Base-by-base conservation (phyloP, 805 yeast species). In the Nakazawaea laoshanensis region DNA sequence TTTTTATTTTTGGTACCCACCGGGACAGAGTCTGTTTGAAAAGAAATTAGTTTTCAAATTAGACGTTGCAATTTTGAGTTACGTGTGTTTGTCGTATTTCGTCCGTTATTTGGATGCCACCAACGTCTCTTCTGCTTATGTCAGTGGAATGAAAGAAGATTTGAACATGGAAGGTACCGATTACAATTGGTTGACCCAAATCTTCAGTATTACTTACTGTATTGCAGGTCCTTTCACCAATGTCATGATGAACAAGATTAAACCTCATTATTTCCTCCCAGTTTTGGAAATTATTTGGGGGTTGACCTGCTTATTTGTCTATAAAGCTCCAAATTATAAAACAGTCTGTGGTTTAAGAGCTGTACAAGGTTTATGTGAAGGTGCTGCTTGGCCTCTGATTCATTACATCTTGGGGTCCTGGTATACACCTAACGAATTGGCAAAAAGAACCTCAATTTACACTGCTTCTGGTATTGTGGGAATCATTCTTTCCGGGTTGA, bases 301-400 rank as follows among this genome's bases (percentile, higher is more conserved):
- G 1, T 55, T 78, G 34, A 65, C 79, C 37, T 79, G 87, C 2
- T 59, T 78, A 27, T 65, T 68, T 9, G 60, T 71, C 28, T 76
- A 65, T 46, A 63, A 61, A 42, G 74, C 72, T 9, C 55, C 65
- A 15, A 61, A 58, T 8, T 68, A 70, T 11, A 53, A 59, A 2
- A 72, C 71, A 22, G 55, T 83, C 24, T 69, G 74, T 49, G 85
- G 70, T 1, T 53, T 76, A 27, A 57, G 92, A 32, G 81, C 81
- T 45, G 63, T 81, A 25, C 63, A 80, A 37, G 88, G 82, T 24
- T 69, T 72, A 1, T 74, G 76, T 49, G 92, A 84, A 50, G 74
- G 83, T 3, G 74, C 78, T n/a, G 70, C 63, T 44, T 65, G 72
- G 56, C 81, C 86, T 4, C 74, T 73, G 14, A 61, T 74, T 36